Base-by-base conservation (phyloP, 1,139 yeast genomes). In the Scheffersomyces segobiensis region DNA sequence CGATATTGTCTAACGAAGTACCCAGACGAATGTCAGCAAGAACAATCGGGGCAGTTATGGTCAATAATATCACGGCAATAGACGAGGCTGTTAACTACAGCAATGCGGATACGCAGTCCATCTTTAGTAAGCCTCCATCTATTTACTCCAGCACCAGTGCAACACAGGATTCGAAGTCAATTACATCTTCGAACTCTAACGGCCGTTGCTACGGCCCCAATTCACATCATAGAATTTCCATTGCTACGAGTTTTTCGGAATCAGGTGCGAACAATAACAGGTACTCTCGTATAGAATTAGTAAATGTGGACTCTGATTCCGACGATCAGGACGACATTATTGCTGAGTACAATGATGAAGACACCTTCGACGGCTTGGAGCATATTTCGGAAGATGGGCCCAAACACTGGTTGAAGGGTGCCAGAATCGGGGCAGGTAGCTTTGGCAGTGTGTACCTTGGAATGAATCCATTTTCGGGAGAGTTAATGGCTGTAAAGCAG, bases 401-500 rank as follows among this genome's bases (percentile, higher is more conserved):
- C 4, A 79, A 86, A n/a, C 83, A 89, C 53, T 95, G 98, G 98
- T 81, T 93, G 55, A 89, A 89, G 67, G 99, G 99, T 32, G 91
- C 97, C 0, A 79, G 93, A 52, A 92, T 95, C 63, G 99, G 99
- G 0, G 88, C 96, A 3, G 99, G 99, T 3, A 89, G 96, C 63
- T 95, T 93, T 78, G 99, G 98, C 46, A 88, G 92, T 2, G 99
- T 95, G 1, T 93, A 89, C 63, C 79, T 95, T 52, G 99, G 98
- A 0, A 87, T 95, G 88, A 92, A 93, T 69, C 91, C 97, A 0
- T 77, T 88, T 52, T 93, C 97, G 0, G 99, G 99, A 52, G 98
- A 93, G 69, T 79, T 95, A 57, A 92, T 95, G 97, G 99, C 98
- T 0, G 97, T 95, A 17, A 95, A 95, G 68, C 98, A 93, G 71